phyloP scores from a whole-genome alignment of 306 rosid species.

The Alnus rubra region DNA sequence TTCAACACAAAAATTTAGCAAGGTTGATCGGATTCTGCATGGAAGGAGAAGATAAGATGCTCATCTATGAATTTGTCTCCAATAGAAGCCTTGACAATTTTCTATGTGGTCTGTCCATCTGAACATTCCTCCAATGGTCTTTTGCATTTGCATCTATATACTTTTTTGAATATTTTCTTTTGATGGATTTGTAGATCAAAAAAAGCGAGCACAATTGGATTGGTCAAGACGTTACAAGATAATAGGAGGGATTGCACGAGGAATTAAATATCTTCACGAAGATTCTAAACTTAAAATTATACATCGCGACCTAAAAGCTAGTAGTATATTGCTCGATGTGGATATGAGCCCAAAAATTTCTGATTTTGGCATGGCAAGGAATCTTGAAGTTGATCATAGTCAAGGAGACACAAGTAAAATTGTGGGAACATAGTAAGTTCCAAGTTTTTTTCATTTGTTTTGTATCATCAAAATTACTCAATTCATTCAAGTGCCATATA shows the following conservation, averaged over 20 bases:
- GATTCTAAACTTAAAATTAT: constrained; percentile 37
- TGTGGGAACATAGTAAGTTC: constrained; percentile 23
- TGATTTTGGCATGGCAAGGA: constrained; percentile 31
- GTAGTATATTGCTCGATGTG: constrained; percentile 31
- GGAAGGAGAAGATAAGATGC: constrained; percentile 22
- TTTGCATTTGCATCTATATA: no score
- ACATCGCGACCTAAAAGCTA: constrained; percentile 38
- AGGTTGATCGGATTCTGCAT: constrained; percentile 27
- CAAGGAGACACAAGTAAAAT: constrained; percentile 9
- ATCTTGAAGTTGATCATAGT: constrained; percentile 20
- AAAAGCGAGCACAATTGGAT: constrained; percentile 17
- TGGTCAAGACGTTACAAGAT: constrained; percentile 37
- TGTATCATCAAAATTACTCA: background rate
- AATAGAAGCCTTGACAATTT: constrained; percentile 37
- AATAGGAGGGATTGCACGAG: constrained; percentile 33
- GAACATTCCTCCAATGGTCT: no score
- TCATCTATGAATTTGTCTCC: constrained; percentile 27
- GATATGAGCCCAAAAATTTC: constrained; percentile 36
- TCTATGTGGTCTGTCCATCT: no score
- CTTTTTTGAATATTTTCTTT: no score
- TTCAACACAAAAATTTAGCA: constrained; percentile 26
- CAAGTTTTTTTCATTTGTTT: background rate
- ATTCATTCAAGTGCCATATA: no score
- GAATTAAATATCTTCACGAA: constrained; percentile 34
- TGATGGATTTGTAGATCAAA: constrained; percentile 10